Conservation (phyloP, 345 rosid species). For the Barbarea vulgaris region DNA sequence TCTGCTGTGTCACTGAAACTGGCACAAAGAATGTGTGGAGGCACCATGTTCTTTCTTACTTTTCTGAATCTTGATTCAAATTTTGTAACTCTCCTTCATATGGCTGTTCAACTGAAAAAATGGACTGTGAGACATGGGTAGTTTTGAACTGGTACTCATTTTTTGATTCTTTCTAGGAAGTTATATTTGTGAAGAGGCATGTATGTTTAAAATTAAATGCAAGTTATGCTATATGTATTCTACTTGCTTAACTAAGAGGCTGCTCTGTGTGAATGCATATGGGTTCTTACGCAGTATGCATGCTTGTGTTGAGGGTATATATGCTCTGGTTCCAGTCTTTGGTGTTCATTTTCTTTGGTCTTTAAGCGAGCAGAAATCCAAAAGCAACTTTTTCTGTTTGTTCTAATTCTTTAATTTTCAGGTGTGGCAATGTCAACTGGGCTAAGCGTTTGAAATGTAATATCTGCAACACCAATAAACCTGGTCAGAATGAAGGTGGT, state of each 20-base stretch:
- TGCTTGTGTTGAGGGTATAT: background rate
- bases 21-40: background rate
- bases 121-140: background rate
- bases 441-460: constrained; percentile 95
- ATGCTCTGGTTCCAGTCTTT: background rate
- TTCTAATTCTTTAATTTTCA: constrained; percentile 37
- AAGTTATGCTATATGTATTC: constrained; percentile 7
- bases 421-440: constrained; percentile 99
- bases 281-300: background rate
- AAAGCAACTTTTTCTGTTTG: background rate
- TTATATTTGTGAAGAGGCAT: background rate
- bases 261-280: constrained; percentile 2
- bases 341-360: background rate
- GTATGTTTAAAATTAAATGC: background rate
- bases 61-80: background rate
- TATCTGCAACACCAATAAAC: constrained; percentile 95
- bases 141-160: background rate
- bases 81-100: background rate
- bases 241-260: background rate
- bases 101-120: constrained; percentile 17
- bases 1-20: background rate
- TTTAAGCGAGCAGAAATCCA: background rate
- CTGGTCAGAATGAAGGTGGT: constrained; percentile 94
- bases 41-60: background rate
- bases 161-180: background rate